Base-by-base conservation (phyloP, 116 monocot genomes). In the Zostera marina region DNA sequence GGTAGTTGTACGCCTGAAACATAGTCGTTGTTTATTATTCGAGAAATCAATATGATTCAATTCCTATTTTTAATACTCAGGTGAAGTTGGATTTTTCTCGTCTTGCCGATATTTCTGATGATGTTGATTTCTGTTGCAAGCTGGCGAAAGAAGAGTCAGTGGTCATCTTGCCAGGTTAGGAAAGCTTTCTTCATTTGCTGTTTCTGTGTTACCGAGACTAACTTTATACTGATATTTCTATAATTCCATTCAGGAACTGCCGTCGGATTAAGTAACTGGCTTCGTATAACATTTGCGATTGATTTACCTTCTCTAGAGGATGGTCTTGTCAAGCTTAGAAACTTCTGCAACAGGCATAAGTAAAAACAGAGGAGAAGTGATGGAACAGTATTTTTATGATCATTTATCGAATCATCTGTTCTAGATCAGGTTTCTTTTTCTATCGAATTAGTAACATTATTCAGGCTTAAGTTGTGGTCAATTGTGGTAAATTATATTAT, bases 81-180 rank as follows among this genome's bases (percentile, higher is more conserved):
- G 84, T 72, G 41, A 75, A 89, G 15, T 7, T 89, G 63, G 40
- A 84, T 64, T 9, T 76, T 5, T 60, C 75, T 42, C 44, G 1
- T 47, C 62, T 89, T 43, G 63, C 74, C 32, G 84, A 48, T 68
- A 74, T 89, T 9, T 8, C 32, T 43, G 84, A 84, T 71, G 84
- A 83, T 64, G 23, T 75, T 2, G 88, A 84, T 42, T 81, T 89
- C 76, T 84, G 84, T 60, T 67, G 40, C 68, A 83, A 78, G 66
- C 68, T 89, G 57, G 84, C 80, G 16, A 74, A 72, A 69, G 88
- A 89, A 54, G 88, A 89, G 12, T 78, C 80, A 1, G 77, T 89
- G n/a, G 57, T 89, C 20, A 59, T 84, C 47, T 52, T 77, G 11
- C 84, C 88, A 65, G 88, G 88, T 84, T 14, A 59, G 57, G 24